Conservation (phyloP, 2,329 filamentous ascomycete species). For the Bipolaris victoriae region DNA sequence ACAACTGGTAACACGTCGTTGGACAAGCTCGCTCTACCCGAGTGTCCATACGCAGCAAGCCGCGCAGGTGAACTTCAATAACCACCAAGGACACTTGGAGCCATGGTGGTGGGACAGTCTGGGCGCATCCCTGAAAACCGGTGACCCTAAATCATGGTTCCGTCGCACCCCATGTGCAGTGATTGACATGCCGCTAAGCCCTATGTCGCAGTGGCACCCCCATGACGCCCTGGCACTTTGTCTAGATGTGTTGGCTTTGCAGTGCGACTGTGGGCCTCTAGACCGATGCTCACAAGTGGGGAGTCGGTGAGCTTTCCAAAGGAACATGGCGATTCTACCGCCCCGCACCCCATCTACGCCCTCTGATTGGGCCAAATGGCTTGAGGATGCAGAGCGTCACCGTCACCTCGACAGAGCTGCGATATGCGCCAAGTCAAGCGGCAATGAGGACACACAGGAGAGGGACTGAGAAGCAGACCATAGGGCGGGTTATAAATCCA, state of each 20-base stretch:
- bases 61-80: neutral
- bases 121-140: slow-evolving; percentile 15
- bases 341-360: slow-evolving; percentile 14
- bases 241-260: slow-evolving; percentile 45
- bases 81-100: slow-evolving; percentile 5
- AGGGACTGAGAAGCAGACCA: slow-evolving; percentile 12
- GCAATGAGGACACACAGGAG: slow-evolving; percentile 17
- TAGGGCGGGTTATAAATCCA: slow-evolving; percentile 24
- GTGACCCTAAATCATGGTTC: slow-evolving; percentile 33
- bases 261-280: slow-evolving; percentile 30
- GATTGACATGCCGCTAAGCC: slow-evolving; percentile 34
- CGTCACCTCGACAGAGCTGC: slow-evolving; percentile 29
- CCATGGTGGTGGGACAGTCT: neutral
- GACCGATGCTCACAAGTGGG: slow-evolving; percentile 24
- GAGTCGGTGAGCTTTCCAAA: slow-evolving; percentile 43
- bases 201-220: slow-evolving; percentile 28
- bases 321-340: slow-evolving; percentile 17
- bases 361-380: slow-evolving; percentile 26
- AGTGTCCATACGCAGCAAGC: neutral
- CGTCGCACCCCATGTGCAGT: slow-evolving; percentile 18
- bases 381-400: slow-evolving; percentile 26
- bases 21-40: neutral
- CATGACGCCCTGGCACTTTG: slow-evolving; percentile 30
- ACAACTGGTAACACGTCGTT: slow-evolving; percentile 2
- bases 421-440: slow-evolving; percentile 37